Base-by-base conservation (phyloP, 164 flowering plant species). In the Dillenia turbinata region DNA sequence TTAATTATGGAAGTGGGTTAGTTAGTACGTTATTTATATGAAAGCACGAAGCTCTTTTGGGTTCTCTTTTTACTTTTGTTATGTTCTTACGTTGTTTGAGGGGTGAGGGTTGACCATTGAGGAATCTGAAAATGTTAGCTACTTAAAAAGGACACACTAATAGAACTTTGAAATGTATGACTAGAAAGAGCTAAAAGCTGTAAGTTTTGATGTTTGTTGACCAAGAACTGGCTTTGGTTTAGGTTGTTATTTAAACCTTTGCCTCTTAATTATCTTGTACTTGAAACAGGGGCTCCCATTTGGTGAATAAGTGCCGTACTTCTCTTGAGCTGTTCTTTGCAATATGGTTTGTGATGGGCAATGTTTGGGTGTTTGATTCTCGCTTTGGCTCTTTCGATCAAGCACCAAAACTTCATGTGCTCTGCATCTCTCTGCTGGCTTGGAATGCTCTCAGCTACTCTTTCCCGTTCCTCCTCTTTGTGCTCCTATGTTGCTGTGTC, bases 331-430 rank as follows among this genome's bases (percentile, higher is more conserved):
- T 94, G 22, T 87, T 89, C 84, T 90, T 89, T 60, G 98, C 98
- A 12, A 89, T 94, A 64, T 94, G 98, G 98, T 94, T 94, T 51
- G 98, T 94, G 67, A 89, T 90, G 92, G 98, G 97, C 0, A 94
- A 94, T 50, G 92, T 94, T n/a, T 94, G 98, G 98, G 87, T 90
- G 15, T 89, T 90, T 47, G 97, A 90, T 71, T 71, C 92, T 45
- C 87, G 97, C 14, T 75, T 82, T 48, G 84, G 85, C 8, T 81
- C 89, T 4, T 86, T 81, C 71, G 64, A 63, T 12, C 79, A 67
- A 52, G 90, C 96, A 46, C 97, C 98, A 0, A 87, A 81, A 54
- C 83, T 94, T 26, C 91, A 90, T 50, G 62, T 79, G 19, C 89
- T 94, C 58, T 90, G 97, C 77, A 79, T 86, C 54, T 70, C 81